A percentile compares a stretch with the other conserved stretches of the same genome.
Evolutionary conservation across 768 basidiomycete species (phyloP).

Genomic region (Paxillus involutus): DNA sequence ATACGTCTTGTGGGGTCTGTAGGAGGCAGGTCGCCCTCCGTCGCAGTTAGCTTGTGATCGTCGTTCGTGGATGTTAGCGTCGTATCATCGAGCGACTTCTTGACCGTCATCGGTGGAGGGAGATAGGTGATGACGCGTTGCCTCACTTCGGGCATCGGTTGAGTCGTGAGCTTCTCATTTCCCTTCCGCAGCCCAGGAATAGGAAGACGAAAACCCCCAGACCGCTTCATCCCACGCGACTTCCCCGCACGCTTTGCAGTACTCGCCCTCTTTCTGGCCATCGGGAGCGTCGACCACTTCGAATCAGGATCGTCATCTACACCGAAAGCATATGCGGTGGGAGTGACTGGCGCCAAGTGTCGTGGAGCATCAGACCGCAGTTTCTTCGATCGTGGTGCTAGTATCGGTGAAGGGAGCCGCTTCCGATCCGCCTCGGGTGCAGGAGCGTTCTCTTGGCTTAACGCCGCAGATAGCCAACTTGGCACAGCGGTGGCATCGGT

Average conservation of each 20-base stretch:
- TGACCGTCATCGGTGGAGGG: constrained; percentile 20
- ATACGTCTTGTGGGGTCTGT: background rate
- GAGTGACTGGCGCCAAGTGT: background rate
- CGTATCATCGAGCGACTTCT: background rate
- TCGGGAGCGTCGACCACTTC: constrained; percentile 5
- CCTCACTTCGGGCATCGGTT: background rate
- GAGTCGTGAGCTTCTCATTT: background rate
- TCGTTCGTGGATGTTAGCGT: background rate
- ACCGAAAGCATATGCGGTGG: constrained; percentile 21
- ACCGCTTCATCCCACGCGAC: constrained; percentile 10
- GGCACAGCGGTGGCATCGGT: background rate
- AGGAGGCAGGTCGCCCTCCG: background rate
- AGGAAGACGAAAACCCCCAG: constrained; percentile 24
- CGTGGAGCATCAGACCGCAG: background rate
- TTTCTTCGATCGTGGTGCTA: constrained; percentile 1
- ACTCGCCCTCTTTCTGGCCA: constrained; percentile 1
- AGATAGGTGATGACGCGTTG: constrained; percentile 30
- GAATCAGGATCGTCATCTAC: constrained; percentile 23
- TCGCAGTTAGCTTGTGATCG: background rate
- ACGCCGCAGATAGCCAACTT: constrained; percentile 6
- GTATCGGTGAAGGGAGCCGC: constrained; percentile 3
- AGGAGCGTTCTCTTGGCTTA: background rate
- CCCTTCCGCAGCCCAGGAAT: constrained; percentile 1
- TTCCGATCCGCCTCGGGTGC: constrained; percentile 1
- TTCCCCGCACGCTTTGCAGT: too few relatives aligned